Percentiles rank a stretch among this genome's conserved stretches.
Conservation (phyloP, 2,329 filamentous ascomycete genomes). For the Penicillium psychrosexuale region DNA sequence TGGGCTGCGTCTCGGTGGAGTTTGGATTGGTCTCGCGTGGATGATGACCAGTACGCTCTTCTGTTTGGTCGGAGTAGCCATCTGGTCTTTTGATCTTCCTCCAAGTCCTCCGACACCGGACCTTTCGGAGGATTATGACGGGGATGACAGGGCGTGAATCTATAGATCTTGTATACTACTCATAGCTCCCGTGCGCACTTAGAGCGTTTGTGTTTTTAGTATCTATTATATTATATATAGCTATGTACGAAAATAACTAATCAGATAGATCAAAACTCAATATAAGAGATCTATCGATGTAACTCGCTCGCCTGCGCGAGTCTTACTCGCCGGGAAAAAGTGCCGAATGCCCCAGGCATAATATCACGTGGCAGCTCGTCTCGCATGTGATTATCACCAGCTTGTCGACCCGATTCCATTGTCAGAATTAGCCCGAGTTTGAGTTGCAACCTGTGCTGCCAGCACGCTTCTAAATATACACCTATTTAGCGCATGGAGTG, state of each 20-base stretch:
- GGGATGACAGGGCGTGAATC: constrained; percentile 9
- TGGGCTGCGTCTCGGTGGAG: constrained; percentile 46
- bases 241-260: neutral
- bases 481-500: neutral
- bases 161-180: constrained; percentile 12
- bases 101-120: constrained; percentile 11
- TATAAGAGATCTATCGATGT: neutral
- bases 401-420: neutral
- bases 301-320: neutral
- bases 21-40: constrained; percentile 51
- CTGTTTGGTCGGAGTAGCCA: constrained; percentile 28
- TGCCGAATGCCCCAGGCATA: neutral
- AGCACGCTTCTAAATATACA: neutral
- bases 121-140: constrained; percentile 22
- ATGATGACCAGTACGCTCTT: constrained; percentile 40
- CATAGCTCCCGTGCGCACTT: neutral
- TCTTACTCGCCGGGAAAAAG: neutral
- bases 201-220: neutral
- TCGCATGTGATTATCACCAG: constrained; percentile 10
- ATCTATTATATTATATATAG: neutral
- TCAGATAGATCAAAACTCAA: neutral
- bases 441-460: neutral
- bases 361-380: neutral
- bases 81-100: constrained; percentile 30
- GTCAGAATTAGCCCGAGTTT: neutral